These are phyloP conservation scores for Alternaria metachromatica DNA, from an alignment of 2,329 filamentous ascomycete genomes.

Conservation along the genomic window DNA sequence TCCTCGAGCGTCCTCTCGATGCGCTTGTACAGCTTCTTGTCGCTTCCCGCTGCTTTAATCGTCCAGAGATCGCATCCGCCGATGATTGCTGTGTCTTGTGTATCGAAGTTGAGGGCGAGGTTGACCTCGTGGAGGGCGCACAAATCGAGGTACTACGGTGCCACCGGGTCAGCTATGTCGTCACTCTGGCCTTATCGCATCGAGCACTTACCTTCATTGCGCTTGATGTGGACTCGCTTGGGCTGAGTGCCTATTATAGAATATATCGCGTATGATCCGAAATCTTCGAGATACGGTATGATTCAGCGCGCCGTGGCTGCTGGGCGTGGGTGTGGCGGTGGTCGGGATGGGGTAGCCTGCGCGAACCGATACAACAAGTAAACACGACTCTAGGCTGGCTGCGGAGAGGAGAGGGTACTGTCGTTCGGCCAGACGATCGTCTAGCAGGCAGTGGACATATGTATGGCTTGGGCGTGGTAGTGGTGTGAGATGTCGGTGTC, in stretches of 20 bases:
- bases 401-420: conserved; percentile 48
- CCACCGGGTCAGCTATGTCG: conserved; percentile 39
- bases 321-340: conserved; percentile 37
- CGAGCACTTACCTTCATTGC: conserved; percentile 48
- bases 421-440: conserved; percentile 49
- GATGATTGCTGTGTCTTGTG: conserved; percentile 87
- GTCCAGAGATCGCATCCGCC: conserved; percentile 97
- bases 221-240: conserved; percentile 13
- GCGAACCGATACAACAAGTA: conserved; percentile 47
- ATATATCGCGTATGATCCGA: conserved; percentile 7
- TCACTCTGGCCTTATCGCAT: conserved; percentile 25
- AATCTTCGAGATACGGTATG: conserved; percentile 8
- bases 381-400: conserved; percentile 51
- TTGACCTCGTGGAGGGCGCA: conserved; percentile 91
- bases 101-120: conserved; percentile 93
- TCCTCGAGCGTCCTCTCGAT: conserved; percentile 92
- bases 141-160: conserved; percentile 81
- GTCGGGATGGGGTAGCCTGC: conserved; percentile 41
- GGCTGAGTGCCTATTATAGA: background rate
- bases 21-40: conserved; percentile 96
- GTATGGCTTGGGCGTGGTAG: conserved; percentile 18
- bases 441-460: conserved; percentile 48
- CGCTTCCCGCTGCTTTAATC: conserved; percentile 90
- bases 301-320: conserved; percentile 30
- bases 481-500: conserved; percentile 34